Evolutionary conservation across 805 yeast species (phyloP), one percentile per base, ranked within the genome.

Genomic region (Komagataella ulmi): DNA sequence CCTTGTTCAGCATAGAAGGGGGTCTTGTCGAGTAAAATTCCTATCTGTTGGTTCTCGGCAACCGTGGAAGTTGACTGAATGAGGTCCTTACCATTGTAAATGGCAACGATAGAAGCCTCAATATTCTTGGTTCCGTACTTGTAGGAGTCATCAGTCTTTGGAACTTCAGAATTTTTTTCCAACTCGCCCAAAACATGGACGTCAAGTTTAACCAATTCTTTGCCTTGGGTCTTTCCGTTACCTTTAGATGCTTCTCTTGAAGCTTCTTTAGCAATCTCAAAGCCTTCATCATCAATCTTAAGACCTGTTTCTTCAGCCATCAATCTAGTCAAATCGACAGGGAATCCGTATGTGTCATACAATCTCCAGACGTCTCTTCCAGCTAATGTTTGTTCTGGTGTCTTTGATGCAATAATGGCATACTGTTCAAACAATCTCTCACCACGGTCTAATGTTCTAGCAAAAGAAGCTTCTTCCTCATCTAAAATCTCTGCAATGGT

Each of bases 251-350:
- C 98, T 73, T 90, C 97, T 65, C 85, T 80, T 8, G 97, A 86
- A 59, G 83, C 95, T 57, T 80, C 77, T 65, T 83, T 87, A 49
- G 99, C 98, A 59, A 79, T 79, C 69, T 90, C 97, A 63, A 93
- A 93, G 43, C 88, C 98, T 50, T 74, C 82, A 65, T 89, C 96
- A 66, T 93, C 97, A 57, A 93, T 91, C 61, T 81, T 83, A 60
- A 93, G 78, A 17, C 95, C 95, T 54, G 93, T 88, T 71, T 93
- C 99, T 69, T 91, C 98, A 48, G 99, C 99, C 99, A 93, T 93
- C 65, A 93, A 78, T 66, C 96, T 82, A 30, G 99, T 93, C 65
- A 93, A 79, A 70, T 93, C 99, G 53, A 89, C 97, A 44, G 99
- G 99, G 85, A 93, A 93, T 54, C 99, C 99, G 64, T 91, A 93